Base-by-base conservation (phyloP, 371 early-diverging fungal species). In the Antonospora locustae region DNA sequence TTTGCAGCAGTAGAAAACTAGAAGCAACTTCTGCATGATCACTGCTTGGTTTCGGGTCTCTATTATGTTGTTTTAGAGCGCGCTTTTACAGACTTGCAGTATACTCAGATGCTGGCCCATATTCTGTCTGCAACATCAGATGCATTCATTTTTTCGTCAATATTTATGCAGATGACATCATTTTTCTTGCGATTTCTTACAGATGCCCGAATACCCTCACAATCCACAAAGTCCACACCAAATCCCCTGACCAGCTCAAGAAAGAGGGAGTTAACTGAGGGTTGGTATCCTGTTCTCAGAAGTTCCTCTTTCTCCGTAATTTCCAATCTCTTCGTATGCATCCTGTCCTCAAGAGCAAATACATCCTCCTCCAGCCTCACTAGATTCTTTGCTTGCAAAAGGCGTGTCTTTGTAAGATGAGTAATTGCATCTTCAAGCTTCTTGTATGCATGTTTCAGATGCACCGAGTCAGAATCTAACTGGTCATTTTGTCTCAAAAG, bases 221-320 rank as follows among this genome's bases (percentile, higher is more conserved):
- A 49, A 19, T 24, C 50, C 7, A 58, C 5, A 37, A 62, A 62
- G 2, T 65, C 65, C 6, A 60, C 27, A 14, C 56, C 56, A 56
- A 65, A 65, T 52, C 65, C 65, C 24, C 50, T 56, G 2, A 65
- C 46, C 22, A 65, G 39, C 36, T 65, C 65, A n/a, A 61, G 44
- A 46, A 59, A 65, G 23, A 65, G 32, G 6, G 37, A 41, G 28
- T 60, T 47, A 16, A 53, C 36, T 12, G 50, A 39, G 22, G 65
- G 65, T 14, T 41, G 47, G 17, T 25, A 55, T 4, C 50, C 12
- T 19, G 11, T 9, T 28, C 45, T 17, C 0, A 65, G 36, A n/a
- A 39, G 36, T 19, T 53, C 45, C 1, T 59, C 60, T 16, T 22
- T 27, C 28, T 28, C 28, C 7, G 40, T 29, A 12, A 51, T 60